Conservation (phyloP, 257 asterid genomes). For the Rehmannia glutinosa region DNA sequence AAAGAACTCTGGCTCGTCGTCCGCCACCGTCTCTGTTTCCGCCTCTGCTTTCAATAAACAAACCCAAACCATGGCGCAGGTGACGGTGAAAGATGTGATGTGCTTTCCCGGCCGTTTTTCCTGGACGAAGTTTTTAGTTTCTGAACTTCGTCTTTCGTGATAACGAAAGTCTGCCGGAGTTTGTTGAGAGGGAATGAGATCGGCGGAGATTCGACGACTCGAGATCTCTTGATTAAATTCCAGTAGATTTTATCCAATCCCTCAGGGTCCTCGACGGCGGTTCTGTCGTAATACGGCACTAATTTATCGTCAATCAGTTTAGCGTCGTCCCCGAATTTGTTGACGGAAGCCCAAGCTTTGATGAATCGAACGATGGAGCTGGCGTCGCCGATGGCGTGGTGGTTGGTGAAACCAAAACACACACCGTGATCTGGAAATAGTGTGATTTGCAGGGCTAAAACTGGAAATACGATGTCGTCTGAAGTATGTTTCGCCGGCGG, state of each 20-base stretch:
- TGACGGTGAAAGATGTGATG: constrained; percentile 32
- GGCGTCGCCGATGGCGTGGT: constrained; percentile 50
- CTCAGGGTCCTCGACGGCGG: constrained; percentile 30
- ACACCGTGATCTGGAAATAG: constrained; percentile 42
- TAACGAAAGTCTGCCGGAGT: constrained; percentile 32
- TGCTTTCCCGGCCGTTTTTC: constrained; percentile 23
- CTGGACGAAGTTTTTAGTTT: constrained; percentile 21
- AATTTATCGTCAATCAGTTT: constrained; percentile 13
- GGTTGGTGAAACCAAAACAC: constrained; percentile 37
- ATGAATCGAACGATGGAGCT: constrained; percentile 37
- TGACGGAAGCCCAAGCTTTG: constrained; percentile 42
- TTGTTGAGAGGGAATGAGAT: constrained; percentile 23
- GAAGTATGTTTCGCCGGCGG: constrained; percentile 23
- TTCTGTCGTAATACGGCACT: constrained; percentile 32
- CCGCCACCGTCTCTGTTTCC: constrained; percentile 16
- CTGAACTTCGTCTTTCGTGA: constrained; percentile 29
- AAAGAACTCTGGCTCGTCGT: constrained; percentile 36
- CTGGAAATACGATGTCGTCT: constrained; percentile 16
- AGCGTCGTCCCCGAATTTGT: constrained; percentile 22
- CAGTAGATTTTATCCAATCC: constrained; percentile 34
- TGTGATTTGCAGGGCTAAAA: constrained; percentile 43
- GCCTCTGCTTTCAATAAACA: constrained; percentile 28
- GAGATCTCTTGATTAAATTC: constrained; percentile 21
- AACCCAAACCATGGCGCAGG: constrained; percentile 37
- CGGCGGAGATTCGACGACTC: constrained; percentile 27